Base-by-base conservation (phyloP, 805 yeast genomes). In the Nakazawaea ernobii region DNA sequence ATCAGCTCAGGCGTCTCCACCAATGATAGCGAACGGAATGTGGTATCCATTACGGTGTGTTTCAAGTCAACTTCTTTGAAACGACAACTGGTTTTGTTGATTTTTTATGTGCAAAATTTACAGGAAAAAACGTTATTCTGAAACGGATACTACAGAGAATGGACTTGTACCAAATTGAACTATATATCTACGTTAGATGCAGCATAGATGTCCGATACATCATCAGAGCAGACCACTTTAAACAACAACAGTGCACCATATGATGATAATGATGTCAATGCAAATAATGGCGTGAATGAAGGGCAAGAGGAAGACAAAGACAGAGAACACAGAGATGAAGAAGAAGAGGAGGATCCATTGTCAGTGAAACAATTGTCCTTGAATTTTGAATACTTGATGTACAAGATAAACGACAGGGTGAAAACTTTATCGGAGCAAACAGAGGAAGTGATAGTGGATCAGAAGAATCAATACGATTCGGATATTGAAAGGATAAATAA, bases 341-440 rank as follows among this genome's bases (percentile, higher is more conserved):
- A 49, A 13, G 66, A 62, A 4, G 68, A 63, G 4, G 77, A 73
- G 24, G 91, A 85, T 61, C 88, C 89, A 1, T 64, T 85, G 26
- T 77, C 81, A 10, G 71, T 85, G 14, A 75, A 79, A 54, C 71
- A 75, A 48, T 64, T 86, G 38, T 77, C 86, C 0, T 66, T 82
- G 24, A 75, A 74, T 45, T 84, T 76, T 58, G 92, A 86, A 55
- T 82, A 83, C 54, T 61, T 86, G 35, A 59, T 84, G 59, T 82
- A 69, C 64, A 79, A 77, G 58, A 81, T 86, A 43, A 72, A 74
- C 40, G 86, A 80, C 51, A 71, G 74, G 45, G 71, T 84, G 6
- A 63, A 71, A 20, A 63, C 68, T 2, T 60, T 66, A n/a, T 54
- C 66, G 10, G 60, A 61, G 33, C 54, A 55, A 39, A 60, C 66